Evolutionary conservation across 108 stramenopile species (phyloP), one percentile per base, ranked within the genome.

Genomic region (Pseudonitzschia delicatissima): DNA sequence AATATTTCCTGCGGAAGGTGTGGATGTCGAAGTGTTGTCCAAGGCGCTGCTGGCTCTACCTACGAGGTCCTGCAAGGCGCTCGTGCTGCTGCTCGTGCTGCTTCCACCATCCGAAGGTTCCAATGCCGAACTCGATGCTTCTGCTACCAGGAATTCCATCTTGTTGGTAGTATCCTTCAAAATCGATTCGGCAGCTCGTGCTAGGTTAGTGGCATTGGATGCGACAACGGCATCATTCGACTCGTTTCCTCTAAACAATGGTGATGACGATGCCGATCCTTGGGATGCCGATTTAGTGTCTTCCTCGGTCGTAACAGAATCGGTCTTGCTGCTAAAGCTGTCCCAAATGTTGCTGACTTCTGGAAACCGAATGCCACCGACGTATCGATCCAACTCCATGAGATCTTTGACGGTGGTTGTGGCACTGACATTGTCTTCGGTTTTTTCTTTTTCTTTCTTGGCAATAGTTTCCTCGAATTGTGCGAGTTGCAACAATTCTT

Each of bases 161-260:
- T 77, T 69, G 37, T 62, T 21, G 29, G 87, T 83, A 20, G 84
- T 84, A 45, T 80, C 82, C 53, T 78, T 61, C 1, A 85, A 69
- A 21, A 83, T 72, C 12, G 51, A 61, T 35, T 84, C 87, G 2
- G 80, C 42, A 8, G 63, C 35, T 6, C 42, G 40, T 8, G 26
- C 52, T 6, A 57, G 32, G 11, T 25, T 11, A 9, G 36, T 25
- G 15, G 45, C 6, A 25, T 68, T 35, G 17, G 57, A 37, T n/a
- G n/a, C 20, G 28, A 50, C 25, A 31, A 33, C 20, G 3, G 33
- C 28, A 8, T 49, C 17, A 6, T 23, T 17, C 21, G 17, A 18
- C 33, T 61, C 31, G 27, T 32, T 39, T 35, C 21, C 60, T 12
- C 27, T 32, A 23, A 28, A 61, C 6, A 40, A 3, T 6, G 20